Evolutionary conservation across 176 grass and related monocot species (phyloP).

Genomic region (Themeda triandra): DNA sequence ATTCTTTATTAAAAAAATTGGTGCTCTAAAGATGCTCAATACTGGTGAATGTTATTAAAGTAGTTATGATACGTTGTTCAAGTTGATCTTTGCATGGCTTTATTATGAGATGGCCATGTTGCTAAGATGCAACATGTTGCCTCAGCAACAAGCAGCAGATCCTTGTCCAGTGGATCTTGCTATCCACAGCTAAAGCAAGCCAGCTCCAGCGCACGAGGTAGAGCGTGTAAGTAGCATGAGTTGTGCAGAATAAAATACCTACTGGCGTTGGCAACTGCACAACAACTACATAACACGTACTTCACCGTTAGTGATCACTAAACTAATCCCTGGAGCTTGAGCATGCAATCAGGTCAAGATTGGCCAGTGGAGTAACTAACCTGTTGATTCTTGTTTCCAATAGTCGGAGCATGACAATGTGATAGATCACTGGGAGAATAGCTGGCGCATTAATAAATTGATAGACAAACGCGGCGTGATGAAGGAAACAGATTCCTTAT

Average conservation of each 20-base stretch:
- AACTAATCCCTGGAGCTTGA: neutral
- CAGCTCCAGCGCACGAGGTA: constrained; percentile 15
- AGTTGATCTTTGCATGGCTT: neutral
- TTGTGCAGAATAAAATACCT: neutral
- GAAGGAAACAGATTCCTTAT: constrained; percentile 19
- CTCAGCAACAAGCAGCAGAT: neutral
- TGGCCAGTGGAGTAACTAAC: constrained; percentile 6
- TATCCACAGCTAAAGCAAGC: neutral
- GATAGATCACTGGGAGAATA: neutral
- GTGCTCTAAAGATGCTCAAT: neutral
- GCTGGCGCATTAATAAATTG: neutral
- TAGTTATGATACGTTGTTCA: neutral
- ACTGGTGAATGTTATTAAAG: neutral
- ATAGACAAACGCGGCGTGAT: neutral
- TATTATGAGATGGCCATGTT: neutral
- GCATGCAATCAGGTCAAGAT: neutral
- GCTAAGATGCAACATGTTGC: constrained; percentile 25
- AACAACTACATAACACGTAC: neutral
- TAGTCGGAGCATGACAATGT: constrained; percentile 33
- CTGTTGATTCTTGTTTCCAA: constrained; percentile 21
- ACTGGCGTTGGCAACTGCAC: neutral
- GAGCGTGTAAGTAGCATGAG: neutral
- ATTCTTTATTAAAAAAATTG: neutral
- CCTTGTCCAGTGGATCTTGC: constrained; percentile 20
- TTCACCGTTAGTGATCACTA: neutral